phyloP scores from a whole-genome alignment of 768 basidiomycete genomes.

The Pleurotus tuoliensis region DNA sequence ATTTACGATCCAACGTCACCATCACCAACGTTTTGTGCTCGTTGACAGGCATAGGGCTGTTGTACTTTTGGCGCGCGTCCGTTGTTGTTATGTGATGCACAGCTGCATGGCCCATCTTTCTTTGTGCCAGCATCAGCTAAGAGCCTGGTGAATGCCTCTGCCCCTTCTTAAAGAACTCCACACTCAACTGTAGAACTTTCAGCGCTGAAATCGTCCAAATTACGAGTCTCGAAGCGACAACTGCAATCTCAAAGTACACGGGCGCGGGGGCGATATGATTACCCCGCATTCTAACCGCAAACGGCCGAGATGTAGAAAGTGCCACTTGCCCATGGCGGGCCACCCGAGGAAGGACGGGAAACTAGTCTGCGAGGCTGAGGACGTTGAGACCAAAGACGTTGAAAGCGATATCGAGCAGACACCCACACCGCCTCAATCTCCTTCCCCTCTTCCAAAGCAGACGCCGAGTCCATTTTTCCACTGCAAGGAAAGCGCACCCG shows the following conservation, averaged over 20 bases:
- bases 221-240: neutral
- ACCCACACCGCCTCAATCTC: neutral
- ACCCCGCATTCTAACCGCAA: slow-evolving; percentile 2
- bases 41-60: no score
- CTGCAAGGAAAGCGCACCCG: neutral
- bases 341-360: neutral
- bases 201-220: neutral
- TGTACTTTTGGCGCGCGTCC: no score
- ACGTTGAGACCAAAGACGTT: neutral
- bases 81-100: no score
- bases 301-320: slow-evolving; percentile 14
- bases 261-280: neutral
- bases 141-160: neutral
- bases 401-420: neutral
- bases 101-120: no score
- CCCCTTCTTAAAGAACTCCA: no score
- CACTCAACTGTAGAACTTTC: neutral
- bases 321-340: slow-evolving; percentile 1
- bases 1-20: no score
- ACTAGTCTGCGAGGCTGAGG: neutral
- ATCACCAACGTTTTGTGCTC: no score
- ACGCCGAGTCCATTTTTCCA: neutral
- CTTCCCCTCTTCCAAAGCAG: neutral
- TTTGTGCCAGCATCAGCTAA: neutral
- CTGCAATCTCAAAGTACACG: neutral